These are phyloP conservation scores for Daedaleopsis sinensis DNA, from an alignment of 768 basidiomycete species.

Conservation along the genomic window DNA sequence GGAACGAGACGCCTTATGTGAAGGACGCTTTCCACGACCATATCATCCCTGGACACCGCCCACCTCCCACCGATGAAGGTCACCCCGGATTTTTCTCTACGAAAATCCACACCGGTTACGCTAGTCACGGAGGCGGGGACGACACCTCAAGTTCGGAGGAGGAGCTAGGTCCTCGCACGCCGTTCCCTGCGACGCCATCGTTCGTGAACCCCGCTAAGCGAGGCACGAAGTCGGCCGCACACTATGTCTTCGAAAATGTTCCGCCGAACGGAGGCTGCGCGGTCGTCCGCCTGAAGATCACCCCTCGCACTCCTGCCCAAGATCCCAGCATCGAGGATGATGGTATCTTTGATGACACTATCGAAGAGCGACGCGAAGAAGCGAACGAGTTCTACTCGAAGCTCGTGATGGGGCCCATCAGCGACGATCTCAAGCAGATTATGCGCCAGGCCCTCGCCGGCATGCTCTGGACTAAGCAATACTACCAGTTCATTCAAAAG, in stretches of 20 bases:
- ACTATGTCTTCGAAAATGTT: conserved; percentile 86
- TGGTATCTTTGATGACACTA: conserved; percentile 79
- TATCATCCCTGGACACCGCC: conserved; percentile 86
- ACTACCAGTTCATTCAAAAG: conserved; percentile 93
- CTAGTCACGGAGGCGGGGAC: conserved; percentile 17
- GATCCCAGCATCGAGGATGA: conserved; percentile 88
- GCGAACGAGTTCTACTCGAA: conserved; percentile 94
- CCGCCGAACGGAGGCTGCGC: conserved; percentile 93
- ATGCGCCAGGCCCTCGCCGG: conserved; percentile 96
- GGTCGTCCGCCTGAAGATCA: conserved; percentile 92
- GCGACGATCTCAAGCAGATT: conserved; percentile 91
- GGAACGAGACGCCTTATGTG: conserved; percentile 80
- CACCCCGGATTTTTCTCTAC: conserved; percentile 43
- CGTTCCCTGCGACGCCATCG: conserved; percentile 51
- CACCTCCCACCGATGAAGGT: conserved; percentile 47
- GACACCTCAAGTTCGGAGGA: conserved; percentile 45
- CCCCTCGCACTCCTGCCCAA: conserved; percentile 70
- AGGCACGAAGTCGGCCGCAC: conserved; percentile 93
- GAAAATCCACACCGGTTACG: conserved; percentile 43
- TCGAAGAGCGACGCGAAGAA: conserved; percentile 91
- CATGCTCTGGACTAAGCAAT: conserved; percentile 99
- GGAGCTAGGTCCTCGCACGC: conserved; percentile 55
- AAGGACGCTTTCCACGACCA: conserved; percentile 99
- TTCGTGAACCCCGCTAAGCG: conserved; percentile 86
- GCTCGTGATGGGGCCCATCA: conserved; percentile 81